Percentiles rank a stretch among this genome's conserved stretches.
These are phyloP conservation scores for Cryptococcus amylolentus DNA, from an alignment of 1,284 basidiomycete genomes.

Conservation along the genomic window DNA sequence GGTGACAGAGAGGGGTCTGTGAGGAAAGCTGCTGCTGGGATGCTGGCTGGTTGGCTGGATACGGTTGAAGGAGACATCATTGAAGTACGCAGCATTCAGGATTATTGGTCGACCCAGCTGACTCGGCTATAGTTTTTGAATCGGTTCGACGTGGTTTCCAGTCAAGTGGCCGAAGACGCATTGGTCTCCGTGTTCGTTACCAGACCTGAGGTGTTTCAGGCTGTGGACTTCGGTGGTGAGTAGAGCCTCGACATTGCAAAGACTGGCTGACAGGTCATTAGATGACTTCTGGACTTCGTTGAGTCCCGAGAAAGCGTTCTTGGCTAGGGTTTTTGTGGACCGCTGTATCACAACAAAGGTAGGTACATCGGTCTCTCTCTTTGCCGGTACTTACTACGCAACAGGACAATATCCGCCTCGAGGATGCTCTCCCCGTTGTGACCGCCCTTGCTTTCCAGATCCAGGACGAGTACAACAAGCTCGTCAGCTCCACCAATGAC, in stretches of 20 bases:
- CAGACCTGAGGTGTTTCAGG: slow-evolving; percentile 60
- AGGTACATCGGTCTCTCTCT: slow-evolving; percentile 7
- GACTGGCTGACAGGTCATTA: slow-evolving; percentile 27
- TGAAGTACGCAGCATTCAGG: slow-evolving; percentile 32
- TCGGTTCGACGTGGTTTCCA: slow-evolving; percentile 61
- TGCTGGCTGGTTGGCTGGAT: slow-evolving; percentile 76
- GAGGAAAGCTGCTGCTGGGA: slow-evolving; percentile 68
- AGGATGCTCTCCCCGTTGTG: slow-evolving; percentile 77
- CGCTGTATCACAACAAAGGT: slow-evolving; percentile 64
- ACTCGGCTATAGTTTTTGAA: slow-evolving; percentile 55
- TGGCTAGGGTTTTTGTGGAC: slow-evolving; percentile 80
- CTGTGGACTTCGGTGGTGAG: slow-evolving; percentile 69
- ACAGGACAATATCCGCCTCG: slow-evolving; percentile 65
- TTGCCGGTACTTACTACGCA: slow-evolving; percentile 1
- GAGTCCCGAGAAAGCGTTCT: slow-evolving; percentile 76
- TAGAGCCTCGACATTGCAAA: slow-evolving; percentile 8
- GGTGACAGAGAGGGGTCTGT: slow-evolving; percentile 85
- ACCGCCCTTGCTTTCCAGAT: slow-evolving; percentile 84
- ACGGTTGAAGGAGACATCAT: slow-evolving; percentile 54
- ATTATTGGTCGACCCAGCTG: slow-evolving; percentile 22
- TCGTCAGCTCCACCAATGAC: slow-evolving; percentile 55
- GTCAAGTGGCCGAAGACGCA: slow-evolving; percentile 64
- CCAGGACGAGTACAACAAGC: slow-evolving; percentile 71
- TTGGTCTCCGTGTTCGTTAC: slow-evolving; percentile 63
- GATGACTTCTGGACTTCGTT: slow-evolving; percentile 73